Percentiles rank a stretch among this genome's conserved stretches.
These are phyloP conservation scores for Tricholoma hemisulphureum DNA, from an alignment of 768 basidiomycete genomes.

Conservation along the genomic window DNA sequence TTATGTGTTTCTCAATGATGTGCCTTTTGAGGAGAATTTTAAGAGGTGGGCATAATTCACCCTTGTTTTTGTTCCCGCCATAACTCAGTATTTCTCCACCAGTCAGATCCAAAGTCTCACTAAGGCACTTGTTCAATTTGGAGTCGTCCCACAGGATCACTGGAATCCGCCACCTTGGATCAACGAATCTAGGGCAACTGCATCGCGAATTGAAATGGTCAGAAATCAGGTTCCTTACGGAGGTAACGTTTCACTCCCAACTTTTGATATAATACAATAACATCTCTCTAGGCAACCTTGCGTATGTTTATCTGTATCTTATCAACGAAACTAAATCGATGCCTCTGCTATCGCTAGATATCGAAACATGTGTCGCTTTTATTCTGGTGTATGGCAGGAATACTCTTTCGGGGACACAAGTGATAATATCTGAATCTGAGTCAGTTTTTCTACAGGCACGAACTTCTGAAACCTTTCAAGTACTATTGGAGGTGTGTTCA, in stretches of 20 bases:
- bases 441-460: conserved; percentile 75
- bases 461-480: conserved; percentile 61
- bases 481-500: conserved; percentile 72
- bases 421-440: background rate
- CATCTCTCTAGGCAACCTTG: conserved; percentile 21
- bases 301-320: conserved; percentile 22
- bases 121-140: conserved; percentile 44
- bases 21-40: conserved; percentile 75
- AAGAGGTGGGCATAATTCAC: conserved; percentile 50
- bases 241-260: conserved; percentile 22
- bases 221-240: conserved; percentile 45
- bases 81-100: background rate
- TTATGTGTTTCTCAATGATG: conserved; percentile 88
- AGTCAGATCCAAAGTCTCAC: conserved; percentile 28
- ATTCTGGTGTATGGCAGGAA: conserved; percentile 53
- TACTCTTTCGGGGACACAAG: background rate
- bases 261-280: background rate
- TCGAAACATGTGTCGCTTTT: conserved; percentile 76
- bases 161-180: conserved; percentile 81
- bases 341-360: conserved; percentile 40
- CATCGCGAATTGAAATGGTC: conserved; percentile 60
- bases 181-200: conserved; percentile 63
- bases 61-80: background rate
- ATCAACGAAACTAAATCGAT: background rate
- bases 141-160: conserved; percentile 62